These are phyloP conservation scores for Arabidopsis suecica DNA, from an alignment of 345 rosid genomes.

Conservation along the genomic window DNA sequence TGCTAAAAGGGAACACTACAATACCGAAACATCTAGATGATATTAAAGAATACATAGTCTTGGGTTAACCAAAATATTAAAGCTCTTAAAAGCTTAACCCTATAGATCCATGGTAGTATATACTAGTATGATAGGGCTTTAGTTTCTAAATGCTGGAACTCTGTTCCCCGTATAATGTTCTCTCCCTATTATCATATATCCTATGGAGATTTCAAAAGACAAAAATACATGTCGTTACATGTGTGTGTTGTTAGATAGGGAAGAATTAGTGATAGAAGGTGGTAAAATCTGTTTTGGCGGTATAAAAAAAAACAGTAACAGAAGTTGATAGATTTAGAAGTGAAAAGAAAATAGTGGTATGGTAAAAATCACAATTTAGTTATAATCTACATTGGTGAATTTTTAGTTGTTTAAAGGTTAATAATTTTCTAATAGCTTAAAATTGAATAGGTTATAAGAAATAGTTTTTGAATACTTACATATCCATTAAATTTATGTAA, in stretches of 20 bases:
- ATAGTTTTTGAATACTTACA: background rate
- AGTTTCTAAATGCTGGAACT: conserved; percentile 48
- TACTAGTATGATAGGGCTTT: conserved; percentile 36
- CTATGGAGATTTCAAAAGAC: conserved; percentile 18
- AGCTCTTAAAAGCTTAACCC: conserved; percentile 43
- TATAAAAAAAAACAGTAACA: background rate
- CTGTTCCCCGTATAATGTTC: conserved; percentile 39
- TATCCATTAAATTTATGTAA: too few relatives aligned
- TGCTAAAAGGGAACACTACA: conserved; percentile 39
- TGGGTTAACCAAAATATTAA: conserved; percentile 18
- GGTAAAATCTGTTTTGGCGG: background rate
- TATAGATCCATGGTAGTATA: conserved; percentile 38
- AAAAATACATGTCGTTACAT: background rate
- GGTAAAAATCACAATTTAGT: background rate
- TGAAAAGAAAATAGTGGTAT: background rate
- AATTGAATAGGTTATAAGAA: too few relatives aligned
- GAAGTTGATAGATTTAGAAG: background rate
- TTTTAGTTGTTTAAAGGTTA: background rate
- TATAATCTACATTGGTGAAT: background rate
- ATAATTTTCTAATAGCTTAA: too few relatives aligned
- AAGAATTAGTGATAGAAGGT: background rate
- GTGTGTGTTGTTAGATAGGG: background rate
- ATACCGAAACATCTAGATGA: conserved; percentile 1
- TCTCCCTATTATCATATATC: conserved; percentile 5
- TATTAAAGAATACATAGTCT: conserved; percentile 16